phyloP scores from a whole-genome alignment of 352 stramenopile genomes.

The Pseudoperonospora humuli region DNA sequence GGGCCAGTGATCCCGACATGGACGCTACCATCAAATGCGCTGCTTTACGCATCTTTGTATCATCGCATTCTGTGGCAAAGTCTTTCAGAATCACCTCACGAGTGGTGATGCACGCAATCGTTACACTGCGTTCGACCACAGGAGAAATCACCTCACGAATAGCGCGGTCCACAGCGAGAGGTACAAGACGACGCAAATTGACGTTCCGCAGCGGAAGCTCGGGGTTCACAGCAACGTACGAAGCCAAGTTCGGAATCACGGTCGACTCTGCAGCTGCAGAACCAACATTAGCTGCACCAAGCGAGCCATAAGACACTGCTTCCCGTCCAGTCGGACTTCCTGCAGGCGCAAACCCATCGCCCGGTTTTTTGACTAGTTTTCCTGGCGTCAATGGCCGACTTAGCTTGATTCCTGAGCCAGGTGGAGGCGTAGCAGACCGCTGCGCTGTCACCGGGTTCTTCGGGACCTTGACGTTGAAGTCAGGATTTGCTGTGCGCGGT shows the following conservation, averaged over 20 bases:
- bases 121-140: conserved; percentile 97
- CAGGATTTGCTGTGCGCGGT: conserved; percentile 93
- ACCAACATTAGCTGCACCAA: conserved; percentile 21
- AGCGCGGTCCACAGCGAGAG: conserved; percentile 94
- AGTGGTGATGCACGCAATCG: conserved; percentile 98
- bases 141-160: conserved; percentile 99
- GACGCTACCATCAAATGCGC: conserved; percentile 98
- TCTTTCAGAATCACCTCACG: conserved; percentile 98
- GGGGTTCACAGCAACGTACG: conserved; percentile 97
- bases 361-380: conserved; percentile 44
- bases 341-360: conserved; percentile 43
- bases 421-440: conserved; percentile 53
- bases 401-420: conserved; percentile 38
- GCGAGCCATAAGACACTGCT: conserved; percentile 16
- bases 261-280: conserved; percentile 82
- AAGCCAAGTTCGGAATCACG: conserved; percentile 96
- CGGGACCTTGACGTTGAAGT: conserved; percentile 96
- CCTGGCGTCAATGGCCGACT: conserved; percentile 50
- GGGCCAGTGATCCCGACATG: conserved; percentile 94
- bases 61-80: conserved; percentile 95
- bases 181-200: conserved; percentile 93
- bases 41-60: conserved; percentile 95
- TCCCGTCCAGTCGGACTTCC: conserved; percentile 46
- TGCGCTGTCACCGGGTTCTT: conserved; percentile 35
- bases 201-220: conserved; percentile 91